A percentile compares a stretch with the other conserved stretches of the same genome.
Conservation (phyloP, 2,329 filamentous ascomycete genomes). For the Aspergillus oerlinghausenensis region DNA sequence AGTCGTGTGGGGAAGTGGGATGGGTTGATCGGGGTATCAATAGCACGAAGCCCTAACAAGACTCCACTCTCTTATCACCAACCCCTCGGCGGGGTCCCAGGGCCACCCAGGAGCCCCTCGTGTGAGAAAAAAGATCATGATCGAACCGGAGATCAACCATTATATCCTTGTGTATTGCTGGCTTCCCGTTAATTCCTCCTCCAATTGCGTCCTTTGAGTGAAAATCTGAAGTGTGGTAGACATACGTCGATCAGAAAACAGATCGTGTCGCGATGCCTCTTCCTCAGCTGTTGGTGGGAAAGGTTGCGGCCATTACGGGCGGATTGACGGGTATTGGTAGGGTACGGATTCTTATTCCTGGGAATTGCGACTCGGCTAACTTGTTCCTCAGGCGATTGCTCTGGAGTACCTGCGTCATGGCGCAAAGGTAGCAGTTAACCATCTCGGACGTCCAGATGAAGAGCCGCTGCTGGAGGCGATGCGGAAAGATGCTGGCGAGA, state of each 20-base stretch:
- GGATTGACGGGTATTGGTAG: slow-evolving; percentile 82
- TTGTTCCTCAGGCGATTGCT: slow-evolving; percentile 58
- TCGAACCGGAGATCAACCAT: neutral
- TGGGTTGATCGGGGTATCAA: slow-evolving; percentile 28
- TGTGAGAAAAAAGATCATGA: neutral
- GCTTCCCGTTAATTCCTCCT: neutral
- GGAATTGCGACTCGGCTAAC: neutral
- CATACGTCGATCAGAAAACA: neutral
- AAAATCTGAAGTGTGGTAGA: neutral
- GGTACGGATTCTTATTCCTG: slow-evolving; percentile 17
- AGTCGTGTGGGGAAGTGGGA: slow-evolving; percentile 14
- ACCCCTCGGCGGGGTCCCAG: slow-evolving; percentile 6
- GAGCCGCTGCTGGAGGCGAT: slow-evolving; percentile 26
- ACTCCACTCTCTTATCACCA: slow-evolving; percentile 20
- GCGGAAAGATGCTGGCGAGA: slow-evolving; percentile 26
- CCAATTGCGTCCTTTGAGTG: neutral
- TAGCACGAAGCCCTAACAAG: slow-evolving; percentile 22
- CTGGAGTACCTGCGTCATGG: slow-evolving; percentile 75
- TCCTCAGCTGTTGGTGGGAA: slow-evolving; percentile 59
- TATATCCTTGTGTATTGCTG: neutral
- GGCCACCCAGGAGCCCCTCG: neutral
- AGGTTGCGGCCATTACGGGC: slow-evolving; percentile 81
- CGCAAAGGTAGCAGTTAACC: slow-evolving; percentile 74
- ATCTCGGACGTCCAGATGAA: slow-evolving; percentile 52
- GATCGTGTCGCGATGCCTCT: slow-evolving; percentile 21